These are phyloP conservation scores for Stromatinia cepivora DNA, from an alignment of 2,329 filamentous ascomycete species.

Conservation along the genomic window DNA sequence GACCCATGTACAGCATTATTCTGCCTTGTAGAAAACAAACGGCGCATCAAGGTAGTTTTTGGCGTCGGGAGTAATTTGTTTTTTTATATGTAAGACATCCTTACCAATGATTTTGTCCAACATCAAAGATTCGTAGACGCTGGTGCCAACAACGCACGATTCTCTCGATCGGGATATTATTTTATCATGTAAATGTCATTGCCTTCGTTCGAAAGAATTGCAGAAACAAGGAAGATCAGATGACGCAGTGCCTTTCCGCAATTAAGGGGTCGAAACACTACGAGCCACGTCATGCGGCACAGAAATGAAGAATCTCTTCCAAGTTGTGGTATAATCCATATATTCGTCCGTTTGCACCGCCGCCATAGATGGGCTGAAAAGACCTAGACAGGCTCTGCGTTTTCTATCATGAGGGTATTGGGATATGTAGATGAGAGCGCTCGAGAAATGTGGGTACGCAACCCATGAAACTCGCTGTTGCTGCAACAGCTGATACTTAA, in stretches of 20 bases:
- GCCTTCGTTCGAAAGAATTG: not conserved
- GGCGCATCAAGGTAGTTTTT: not conserved
- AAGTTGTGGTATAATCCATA: not conserved
- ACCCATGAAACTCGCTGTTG: not conserved
- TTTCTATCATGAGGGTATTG: not conserved
- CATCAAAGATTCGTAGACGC: not conserved
- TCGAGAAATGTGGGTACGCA: not conserved
- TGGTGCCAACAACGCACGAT: not conserved
- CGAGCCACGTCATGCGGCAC: not conserved
- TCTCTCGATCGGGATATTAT: not conserved
- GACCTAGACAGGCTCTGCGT: not conserved
- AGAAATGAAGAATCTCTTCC: not conserved
- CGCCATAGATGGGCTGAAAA: not conserved
- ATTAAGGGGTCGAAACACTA: not conserved
- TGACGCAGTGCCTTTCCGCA: not conserved
- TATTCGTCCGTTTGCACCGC: not conserved
- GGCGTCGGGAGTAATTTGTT: not conserved
- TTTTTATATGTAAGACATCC: not conserved
- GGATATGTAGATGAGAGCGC: not conserved
- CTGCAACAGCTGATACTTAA: not conserved
- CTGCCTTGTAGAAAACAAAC: conserved; percentile 1
- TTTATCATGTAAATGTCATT: not conserved
- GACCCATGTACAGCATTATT: not conserved
- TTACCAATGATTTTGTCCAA: not conserved
- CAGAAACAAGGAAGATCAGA: not conserved